Evolutionary conservation across 371 early-diverging fungal genomes (phyloP), one percentile per base, ranked within the genome.

Genomic region (Encephalitozoon hellem): DNA sequence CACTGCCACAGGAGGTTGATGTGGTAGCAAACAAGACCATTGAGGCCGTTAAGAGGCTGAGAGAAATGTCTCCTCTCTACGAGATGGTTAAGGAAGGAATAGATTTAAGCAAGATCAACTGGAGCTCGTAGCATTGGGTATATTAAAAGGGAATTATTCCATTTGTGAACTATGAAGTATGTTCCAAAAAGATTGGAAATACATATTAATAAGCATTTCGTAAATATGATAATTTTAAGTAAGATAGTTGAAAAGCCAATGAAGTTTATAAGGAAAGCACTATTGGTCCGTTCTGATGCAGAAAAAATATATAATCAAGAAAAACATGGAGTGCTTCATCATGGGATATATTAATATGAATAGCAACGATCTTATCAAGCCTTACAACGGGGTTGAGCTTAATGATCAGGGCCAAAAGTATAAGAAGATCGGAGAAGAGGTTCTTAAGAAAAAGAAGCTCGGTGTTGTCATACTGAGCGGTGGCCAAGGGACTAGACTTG

Each of bases 31-130:
- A 90, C 25, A 87, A 88, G 69, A 94, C 95, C 23, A 87, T 88
- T 28, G 86, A 88, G n/a, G 93, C 93, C 72, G 99, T 98, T 11
- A 89, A 89, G 55, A 88, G 88, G 77, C 84, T 98, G 79, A 86
- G 97, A 74, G 97, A 96, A 72, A 92, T 98, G 92, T 91, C 91
- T 47, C 99, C 99, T 9, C 88, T 98, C 41, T 96, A 95, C 93
- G 99, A 98, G 86, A 98, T 95, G 95, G 83, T 77, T 9, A 66
- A 80, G 51, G 79, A 84, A 69, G 86, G 86, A 12, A 79, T 85
- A 23, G 84, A 86, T 77, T 52, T 84, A 23, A 80, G 52, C 41
- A 69, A 59, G 47, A 79, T 79, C 42, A 71, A 76, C 39, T 79
- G 80, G 80, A 18, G 41, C 15, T 47, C 80, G 8, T 79, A 32